Base-by-base conservation (phyloP, 208 protist genomes). In the Wallacemonas sp. region DNA sequence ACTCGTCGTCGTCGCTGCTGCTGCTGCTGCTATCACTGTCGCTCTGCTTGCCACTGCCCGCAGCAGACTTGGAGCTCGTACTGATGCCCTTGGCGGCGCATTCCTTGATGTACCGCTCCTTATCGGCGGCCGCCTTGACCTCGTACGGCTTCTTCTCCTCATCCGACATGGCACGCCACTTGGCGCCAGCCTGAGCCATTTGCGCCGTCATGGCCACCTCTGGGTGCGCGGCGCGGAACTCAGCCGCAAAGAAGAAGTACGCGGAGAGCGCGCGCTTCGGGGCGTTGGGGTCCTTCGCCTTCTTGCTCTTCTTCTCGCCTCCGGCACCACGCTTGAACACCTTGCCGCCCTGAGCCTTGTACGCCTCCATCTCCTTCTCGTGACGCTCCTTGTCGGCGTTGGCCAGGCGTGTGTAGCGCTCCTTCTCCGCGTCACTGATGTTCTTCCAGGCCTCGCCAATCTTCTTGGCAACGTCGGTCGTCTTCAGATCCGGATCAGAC, bases 371-470 rank as follows among this genome's bases (percentile, higher is more conserved):
- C 21, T 95, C 92, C 3, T 62, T 60, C 11, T 93, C 75, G 64
- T 80, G 88, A 33, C 90, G 81, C 46, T 76, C 55, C 83, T 97
- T 97, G 62, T 94, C 85, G 53, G 84, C 70, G n/a, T 82, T 84
- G 2, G 92, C 80, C 38, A 90, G 47, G 56, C 84, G 75, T 56
- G 77, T 69, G 77, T 92, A 97, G 59, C 73, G 77, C 6, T 58
- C 76, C 77, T 97, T 97, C 34, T 85, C 80, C 1, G 26, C 56
- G 14, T 95, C 88, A 14, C 77, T 75, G 17, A 78, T 21, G 14
- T 62, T 59, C 36, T 75, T 78, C 90, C 92, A 97, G 61, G 82
- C 58, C 54, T 80, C 49, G 12, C 86, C 86, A 34, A 94, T 56
- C 62, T 77, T 75, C 44, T 79, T 82, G 42, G 84, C 22, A 38